Conservation (phyloP, 768 basidiomycete genomes). For the Collybia nuda region DNA sequence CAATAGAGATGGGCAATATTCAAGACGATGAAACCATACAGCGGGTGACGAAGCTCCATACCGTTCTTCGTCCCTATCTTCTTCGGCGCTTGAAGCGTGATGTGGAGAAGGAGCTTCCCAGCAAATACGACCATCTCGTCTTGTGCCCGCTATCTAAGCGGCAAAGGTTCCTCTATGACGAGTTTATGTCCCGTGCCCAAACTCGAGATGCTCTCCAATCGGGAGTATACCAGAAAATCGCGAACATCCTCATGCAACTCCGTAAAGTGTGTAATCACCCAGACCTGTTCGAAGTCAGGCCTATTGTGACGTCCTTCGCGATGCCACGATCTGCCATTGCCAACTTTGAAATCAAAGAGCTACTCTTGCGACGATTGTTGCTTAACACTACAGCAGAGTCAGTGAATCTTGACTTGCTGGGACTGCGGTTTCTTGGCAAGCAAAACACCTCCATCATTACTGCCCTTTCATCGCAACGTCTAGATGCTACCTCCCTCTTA, state of each 20-base stretch:
- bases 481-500: slow-evolving; percentile 60
- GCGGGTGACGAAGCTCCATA: slow-evolving; percentile 86
- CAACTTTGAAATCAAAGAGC: slow-evolving; percentile 83
- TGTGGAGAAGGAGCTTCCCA: slow-evolving; percentile 93
- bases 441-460: slow-evolving; percentile 55
- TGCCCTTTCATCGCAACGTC: slow-evolving; percentile 48
- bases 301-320: slow-evolving; percentile 75
- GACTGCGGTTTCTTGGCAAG: slow-evolving; percentile 58
- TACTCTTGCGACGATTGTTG: slow-evolving; percentile 78
- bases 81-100: slow-evolving; percentile 97
- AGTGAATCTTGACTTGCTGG: slow-evolving; percentile 62
- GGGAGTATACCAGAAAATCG: slow-evolving; percentile 85
- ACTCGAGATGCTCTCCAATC: slow-evolving; percentile 82
- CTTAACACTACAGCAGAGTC: slow-evolving; percentile 52
- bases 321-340: slow-evolving; percentile 75
- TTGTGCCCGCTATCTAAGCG: slow-evolving; percentile 88
- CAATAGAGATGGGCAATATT: slow-evolving; percentile 79
- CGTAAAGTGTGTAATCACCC: slow-evolving; percentile 97
- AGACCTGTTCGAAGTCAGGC: slow-evolving; percentile 87
- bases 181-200: slow-evolving; percentile 89
- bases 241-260: slow-evolving; percentile 97
- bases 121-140: slow-evolving; percentile 89
- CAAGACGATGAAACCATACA: slow-evolving; percentile 83
- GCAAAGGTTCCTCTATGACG: slow-evolving; percentile 94
- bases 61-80: slow-evolving; percentile 93